Percentiles rank a stretch among this genome's conserved stretches.
These are phyloP conservation scores for Laetiporus sulphureus DNA, from an alignment of 1,284 basidiomycete genomes.

Conservation along the genomic window DNA sequence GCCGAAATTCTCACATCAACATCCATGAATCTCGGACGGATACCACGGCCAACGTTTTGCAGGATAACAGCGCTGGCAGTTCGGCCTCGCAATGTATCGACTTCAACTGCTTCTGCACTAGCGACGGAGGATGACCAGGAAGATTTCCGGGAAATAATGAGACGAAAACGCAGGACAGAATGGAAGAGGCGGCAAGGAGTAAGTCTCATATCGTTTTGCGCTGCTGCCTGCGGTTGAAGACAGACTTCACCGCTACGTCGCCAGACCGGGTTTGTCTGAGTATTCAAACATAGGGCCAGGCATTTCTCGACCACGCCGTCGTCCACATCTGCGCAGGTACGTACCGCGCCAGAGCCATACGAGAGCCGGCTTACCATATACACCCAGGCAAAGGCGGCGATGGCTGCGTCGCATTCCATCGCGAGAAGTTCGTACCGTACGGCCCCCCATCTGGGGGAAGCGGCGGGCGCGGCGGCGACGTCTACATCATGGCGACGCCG, in stretches of 20 bases:
- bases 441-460: conserved; percentile 89
- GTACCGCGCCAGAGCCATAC: conserved; percentile 24
- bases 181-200: conserved; percentile 74
- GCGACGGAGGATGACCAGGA: too few relatives aligned
- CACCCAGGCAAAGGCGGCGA: conserved; percentile 71
- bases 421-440: conserved; percentile 70
- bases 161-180: conserved; percentile 50
- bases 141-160: conserved; percentile 12
- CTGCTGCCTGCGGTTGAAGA: not conserved
- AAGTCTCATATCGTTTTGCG: conserved; percentile 21
- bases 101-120: too few relatives aligned
- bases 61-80: too few relatives aligned
- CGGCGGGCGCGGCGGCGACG: conserved; percentile 82
- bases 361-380: too few relatives aligned
- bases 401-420: conserved; percentile 80
- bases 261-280: conserved; percentile 5
- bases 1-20: too few relatives aligned
- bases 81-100: too few relatives aligned
- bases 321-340: conserved; percentile 73
- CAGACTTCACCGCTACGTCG: not conserved
- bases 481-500: conserved; percentile 76
- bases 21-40: too few relatives aligned
- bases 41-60: too few relatives aligned
- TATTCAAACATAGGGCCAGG: conserved; percentile 49
- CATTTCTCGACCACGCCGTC: conserved; percentile 76